Evolutionary conservation across 768 basidiomycete species (phyloP), one percentile per base, ranked within the genome.

Genomic region (Termitomyces eurrhizus): DNA sequence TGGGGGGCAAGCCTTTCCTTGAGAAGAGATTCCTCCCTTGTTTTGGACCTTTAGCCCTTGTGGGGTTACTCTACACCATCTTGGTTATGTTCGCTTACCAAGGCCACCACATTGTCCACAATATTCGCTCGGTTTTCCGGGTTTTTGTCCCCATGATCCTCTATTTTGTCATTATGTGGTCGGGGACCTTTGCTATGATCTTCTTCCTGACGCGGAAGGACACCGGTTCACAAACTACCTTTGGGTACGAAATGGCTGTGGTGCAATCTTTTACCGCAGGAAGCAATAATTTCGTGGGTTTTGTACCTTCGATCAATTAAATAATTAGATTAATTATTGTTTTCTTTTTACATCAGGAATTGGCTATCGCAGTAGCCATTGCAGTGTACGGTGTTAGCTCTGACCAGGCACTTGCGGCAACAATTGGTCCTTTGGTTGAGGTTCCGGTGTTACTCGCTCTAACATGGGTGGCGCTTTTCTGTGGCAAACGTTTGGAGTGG

Each of bases 31-130:
- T 93, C 75, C 72, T 92, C n/a, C 87, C 85, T 0, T 62, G 73
- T 44, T 90, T 94, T 71, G 81, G 81, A 0, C 90, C 88, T 0
- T 65, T 92, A 4, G 83, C 90, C 0, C 79, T 91, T 9, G 57
- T 92, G 26, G 92, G 92, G 4, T 77, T 95, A 11, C 80, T 94
- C 2, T 93, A 93, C 76, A 93, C 91, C 14, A 85, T 92, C 66
- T 71, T 90, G 58, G 83, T 91, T 50, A 78, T 91, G 68, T 92
- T 92, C 67, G 89, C 87, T 4, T 83, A 84, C 66, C 84, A 86
- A 72, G 81, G 79, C 3, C 83, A 87, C 54, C 83, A 83, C 59
- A 92, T 93, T 63, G 72, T 92, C 12, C 78, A 86, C 61, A 86
- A 92, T 67, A 75, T 94, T 39, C 86, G 90, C 0, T 81, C 82